phyloP scores from a whole-genome alignment of 1,284 basidiomycete genomes.

The Ceratobasidium sp. region DNA sequence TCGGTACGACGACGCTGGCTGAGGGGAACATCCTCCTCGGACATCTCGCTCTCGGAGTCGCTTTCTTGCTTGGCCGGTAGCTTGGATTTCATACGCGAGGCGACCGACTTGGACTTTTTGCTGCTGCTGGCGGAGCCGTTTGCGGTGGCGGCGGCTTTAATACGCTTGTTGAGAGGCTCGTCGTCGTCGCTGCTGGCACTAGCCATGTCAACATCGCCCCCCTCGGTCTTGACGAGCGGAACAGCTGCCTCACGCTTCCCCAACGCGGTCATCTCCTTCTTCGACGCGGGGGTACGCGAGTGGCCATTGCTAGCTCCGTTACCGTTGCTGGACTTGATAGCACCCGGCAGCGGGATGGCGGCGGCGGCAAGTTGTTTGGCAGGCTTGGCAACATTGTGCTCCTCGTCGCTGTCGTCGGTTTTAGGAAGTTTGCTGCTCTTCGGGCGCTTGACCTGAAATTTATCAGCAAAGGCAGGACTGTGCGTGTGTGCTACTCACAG shows the following conservation, averaged over 20 bases:
- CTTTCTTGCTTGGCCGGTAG: slow-evolving; percentile 6
- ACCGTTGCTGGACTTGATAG: slow-evolving; percentile 57
- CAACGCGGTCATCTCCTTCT: slow-evolving; percentile 48
- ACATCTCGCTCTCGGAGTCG: slow-evolving; percentile 41
- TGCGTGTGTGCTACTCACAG: slow-evolving; percentile 42
- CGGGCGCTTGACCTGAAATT: slow-evolving; percentile 34
- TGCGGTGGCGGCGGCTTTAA: slow-evolving; percentile 48
- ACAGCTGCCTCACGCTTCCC: slow-evolving; percentile 42
- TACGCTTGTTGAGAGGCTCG: slow-evolving; percentile 23
- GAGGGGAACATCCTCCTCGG: slow-evolving; percentile 41
- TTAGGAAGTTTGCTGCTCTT: slow-evolving; percentile 10
- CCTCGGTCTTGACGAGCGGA: slow-evolving; percentile 46
- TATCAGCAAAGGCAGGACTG: slow-evolving; percentile 11
- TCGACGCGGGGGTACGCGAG: slow-evolving; percentile 68
- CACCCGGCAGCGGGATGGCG: slow-evolving; percentile 59
- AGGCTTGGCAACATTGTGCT: slow-evolving; percentile 60
- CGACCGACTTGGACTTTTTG: slow-evolving; percentile 23
- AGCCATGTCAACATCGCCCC: slow-evolving; percentile 29
- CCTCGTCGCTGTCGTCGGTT: slow-evolving; percentile 21
- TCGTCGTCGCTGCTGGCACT: slow-evolving; percentile 26
- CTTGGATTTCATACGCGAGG: slow-evolving; percentile 26
- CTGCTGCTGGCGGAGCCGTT: slow-evolving; percentile 57
- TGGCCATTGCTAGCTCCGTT: slow-evolving; percentile 62
- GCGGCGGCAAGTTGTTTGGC: slow-evolving; percentile 62
- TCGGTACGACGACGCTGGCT: slow-evolving; percentile 48